Evolutionary conservation across 2,329 filamentous ascomycete species (phyloP), one percentile per base, ranked within the genome.

Genomic region (Aspergillus latus): DNA sequence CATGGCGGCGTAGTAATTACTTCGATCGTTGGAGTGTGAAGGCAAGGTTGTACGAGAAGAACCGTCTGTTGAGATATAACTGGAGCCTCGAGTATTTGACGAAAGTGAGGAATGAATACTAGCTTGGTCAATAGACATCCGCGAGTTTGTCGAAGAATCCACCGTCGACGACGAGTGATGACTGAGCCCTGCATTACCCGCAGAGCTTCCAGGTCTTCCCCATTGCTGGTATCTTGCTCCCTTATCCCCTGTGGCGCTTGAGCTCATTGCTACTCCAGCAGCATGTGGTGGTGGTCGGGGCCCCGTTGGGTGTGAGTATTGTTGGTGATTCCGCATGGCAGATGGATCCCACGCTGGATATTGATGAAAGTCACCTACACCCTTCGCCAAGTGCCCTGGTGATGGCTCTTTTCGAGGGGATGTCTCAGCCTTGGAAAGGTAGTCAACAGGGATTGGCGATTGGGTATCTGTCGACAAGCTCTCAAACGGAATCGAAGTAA

Each of bases 401-500:
- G 89, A 81, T 56, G 88, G 88, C 54, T 94, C 89, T 70, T 86
- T 85, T 64, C 86, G 83, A 54, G 80, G 74, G 28, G 74, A 68
- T 21, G 84, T 79, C 60, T 90, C 87, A 56, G 82, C 76, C 68
- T 84, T 84, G 49, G 88, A 86, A 43, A 90, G 78, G 69, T 89
- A 89, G 45, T 95, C 89, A 67, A 90, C 80, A 39, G 88, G 77
- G 57, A 90, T 82, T 4, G 90, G 88, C 26, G 86, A 88, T 68
- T 84, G 85, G 48, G 82, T 82, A 71, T 89, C 88, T 53, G 82
- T 72, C 49, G 82, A 72, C 30, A 88, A 80, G 66, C 79, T 85
- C 65, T 96, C 90, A 78, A 95, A 96, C 32, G 92, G 90, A 62
- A 97, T 92, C 29, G 90, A 88, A 34, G 91, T 91, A 68, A 96